Evolutionary conservation across 805 yeast species (phyloP).

Genomic region (Starmerella bombicola): DNA sequence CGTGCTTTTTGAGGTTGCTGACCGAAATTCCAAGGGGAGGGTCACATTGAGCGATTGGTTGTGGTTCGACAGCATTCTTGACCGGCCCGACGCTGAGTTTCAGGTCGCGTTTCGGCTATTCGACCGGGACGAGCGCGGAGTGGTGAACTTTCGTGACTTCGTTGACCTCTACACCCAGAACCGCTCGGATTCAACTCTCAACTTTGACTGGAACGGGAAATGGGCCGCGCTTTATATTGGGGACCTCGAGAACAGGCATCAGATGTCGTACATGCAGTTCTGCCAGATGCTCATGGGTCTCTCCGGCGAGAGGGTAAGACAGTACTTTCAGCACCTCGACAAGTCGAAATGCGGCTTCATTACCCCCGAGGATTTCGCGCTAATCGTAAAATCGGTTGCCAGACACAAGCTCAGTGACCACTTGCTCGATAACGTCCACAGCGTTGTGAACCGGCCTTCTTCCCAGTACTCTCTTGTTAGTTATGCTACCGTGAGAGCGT

Average conservation of each 20-base stretch:
- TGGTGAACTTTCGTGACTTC: conserved; percentile 32
- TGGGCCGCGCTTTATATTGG: conserved; percentile 36
- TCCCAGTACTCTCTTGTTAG: conserved; percentile 28
- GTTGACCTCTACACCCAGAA: conserved; percentile 30
- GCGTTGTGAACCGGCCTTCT: conserved; percentile 29
- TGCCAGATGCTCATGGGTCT: conserved; percentile 37
- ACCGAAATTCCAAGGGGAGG: conserved; percentile 55
- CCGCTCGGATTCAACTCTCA: conserved; percentile 29
- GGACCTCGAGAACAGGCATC: conserved; percentile 29
- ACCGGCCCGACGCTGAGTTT: conserved; percentile 45
- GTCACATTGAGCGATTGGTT: conserved; percentile 61
- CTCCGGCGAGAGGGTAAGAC: conserved; percentile 37
- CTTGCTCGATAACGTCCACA: conserved; percentile 30
- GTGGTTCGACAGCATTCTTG: conserved; percentile 46
- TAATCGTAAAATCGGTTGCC: conserved; percentile 30
- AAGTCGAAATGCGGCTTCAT: conserved; percentile 30
- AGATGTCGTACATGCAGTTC: conserved; percentile 33
- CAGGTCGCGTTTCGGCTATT: conserved; percentile 38
- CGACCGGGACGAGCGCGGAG: conserved; percentile 31
- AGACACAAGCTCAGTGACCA: conserved; percentile 34
- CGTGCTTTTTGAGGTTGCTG: conserved; percentile 70
- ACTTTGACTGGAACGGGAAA: conserved; percentile 34
- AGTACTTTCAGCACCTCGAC: conserved; percentile 33
- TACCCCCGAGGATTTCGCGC: conserved; percentile 32
- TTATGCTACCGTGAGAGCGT: conserved; percentile 35